phyloP scores from a whole-genome alignment of 2,329 filamentous ascomycete genomes.

The Phialophora chinensis region DNA sequence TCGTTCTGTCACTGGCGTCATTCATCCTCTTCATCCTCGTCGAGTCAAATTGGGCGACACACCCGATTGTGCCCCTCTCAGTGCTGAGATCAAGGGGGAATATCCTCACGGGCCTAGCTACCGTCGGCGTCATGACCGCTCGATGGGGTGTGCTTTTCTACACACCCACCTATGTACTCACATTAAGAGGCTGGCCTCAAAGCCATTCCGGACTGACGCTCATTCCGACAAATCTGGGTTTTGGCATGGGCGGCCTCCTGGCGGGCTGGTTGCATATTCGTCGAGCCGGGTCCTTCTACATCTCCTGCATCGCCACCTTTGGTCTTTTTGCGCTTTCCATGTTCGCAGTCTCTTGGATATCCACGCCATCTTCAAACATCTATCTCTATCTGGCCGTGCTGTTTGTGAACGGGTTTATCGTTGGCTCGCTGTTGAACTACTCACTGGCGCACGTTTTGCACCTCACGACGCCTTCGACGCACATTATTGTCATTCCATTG shows the following conservation, averaged over 20 bases:
- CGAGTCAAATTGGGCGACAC: constrained; percentile 67
- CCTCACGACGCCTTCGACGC: constrained; percentile 67
- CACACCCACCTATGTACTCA: constrained; percentile 77
- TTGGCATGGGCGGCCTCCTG: constrained; percentile 73
- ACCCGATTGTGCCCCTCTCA: constrained; percentile 76
- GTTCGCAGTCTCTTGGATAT: constrained; percentile 62
- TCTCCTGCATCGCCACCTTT: constrained; percentile 66
- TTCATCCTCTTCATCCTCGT: constrained; percentile 65
- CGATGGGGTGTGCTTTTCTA: constrained; percentile 84
- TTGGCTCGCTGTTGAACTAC: constrained; percentile 78
- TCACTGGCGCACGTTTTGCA: constrained; percentile 80
- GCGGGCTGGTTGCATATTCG: constrained; percentile 79
- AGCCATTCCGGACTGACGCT: constrained; percentile 76
- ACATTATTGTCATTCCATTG: constrained; percentile 77
- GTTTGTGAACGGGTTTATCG: constrained; percentile 73
- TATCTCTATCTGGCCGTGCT: constrained; percentile 57
- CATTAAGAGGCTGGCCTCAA: constrained; percentile 72
- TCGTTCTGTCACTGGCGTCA: constrained; percentile 64
- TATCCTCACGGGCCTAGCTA: constrained; percentile 74
- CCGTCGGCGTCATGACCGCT: constrained; percentile 78
- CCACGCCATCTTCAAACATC: constrained; percentile 59
- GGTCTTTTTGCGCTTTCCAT: constrained; percentile 67
- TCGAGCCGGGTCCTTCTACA: constrained; percentile 74
- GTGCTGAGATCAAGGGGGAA: constrained; percentile 73
- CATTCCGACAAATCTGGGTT: constrained; percentile 81